Conservation (phyloP, 1,139 yeast species). For the Debaryomyces subglobosus region DNA sequence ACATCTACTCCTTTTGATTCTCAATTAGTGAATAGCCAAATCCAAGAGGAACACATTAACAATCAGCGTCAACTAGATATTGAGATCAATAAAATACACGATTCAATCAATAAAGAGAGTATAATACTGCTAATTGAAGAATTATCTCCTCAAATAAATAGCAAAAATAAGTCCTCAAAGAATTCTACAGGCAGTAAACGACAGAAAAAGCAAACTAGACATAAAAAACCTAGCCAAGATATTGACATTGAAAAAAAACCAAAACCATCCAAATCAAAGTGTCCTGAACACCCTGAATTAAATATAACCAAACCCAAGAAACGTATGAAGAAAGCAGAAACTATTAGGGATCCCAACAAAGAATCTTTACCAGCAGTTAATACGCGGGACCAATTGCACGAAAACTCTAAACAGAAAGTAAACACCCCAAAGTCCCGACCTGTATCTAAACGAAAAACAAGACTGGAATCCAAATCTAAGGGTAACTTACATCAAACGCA, state of each 20-base stretch:
- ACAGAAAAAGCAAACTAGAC: background rate
- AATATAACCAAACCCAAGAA: background rate
- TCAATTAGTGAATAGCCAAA: background rate
- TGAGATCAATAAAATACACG: conserved; percentile 17
- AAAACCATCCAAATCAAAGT: background rate
- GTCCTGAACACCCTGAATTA: background rate
- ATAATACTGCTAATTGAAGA: background rate
- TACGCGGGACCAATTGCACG: background rate
- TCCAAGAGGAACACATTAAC: conserved; percentile 1
- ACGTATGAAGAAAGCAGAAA: background rate
- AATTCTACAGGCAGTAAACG: background rate
- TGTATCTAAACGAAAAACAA: background rate
- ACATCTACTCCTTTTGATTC: conserved; percentile 14
- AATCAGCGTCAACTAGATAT: conserved; percentile 12
- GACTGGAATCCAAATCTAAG: background rate
- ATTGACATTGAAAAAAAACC: background rate
- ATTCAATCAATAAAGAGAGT: conserved; percentile 12
- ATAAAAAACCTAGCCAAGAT: background rate
- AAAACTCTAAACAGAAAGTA: background rate
- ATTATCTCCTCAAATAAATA: conserved; percentile 5
- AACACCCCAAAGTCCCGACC: background rate
- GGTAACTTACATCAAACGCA: background rate
- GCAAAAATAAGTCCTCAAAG: background rate
- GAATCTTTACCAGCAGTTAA: background rate
- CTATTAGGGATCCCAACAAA: background rate